phyloP scores from a whole-genome alignment of 2,329 filamentous ascomycete genomes.

The Aplosporella prunicola region DNA sequence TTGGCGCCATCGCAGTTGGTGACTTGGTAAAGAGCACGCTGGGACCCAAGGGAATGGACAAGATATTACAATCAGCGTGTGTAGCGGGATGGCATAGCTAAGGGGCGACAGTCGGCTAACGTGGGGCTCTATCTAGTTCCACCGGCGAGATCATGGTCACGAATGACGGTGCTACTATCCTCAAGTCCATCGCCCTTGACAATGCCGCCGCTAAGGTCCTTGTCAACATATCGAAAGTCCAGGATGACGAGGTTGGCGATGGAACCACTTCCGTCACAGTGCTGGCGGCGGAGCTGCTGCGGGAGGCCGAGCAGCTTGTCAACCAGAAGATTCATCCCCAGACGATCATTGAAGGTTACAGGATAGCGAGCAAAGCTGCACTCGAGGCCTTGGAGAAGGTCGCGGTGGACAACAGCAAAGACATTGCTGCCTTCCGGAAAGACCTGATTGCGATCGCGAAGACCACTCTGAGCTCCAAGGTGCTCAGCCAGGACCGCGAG shows the following conservation, averaged over 20 bases:
- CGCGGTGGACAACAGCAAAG: slow-evolving; percentile 82
- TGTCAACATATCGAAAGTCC: slow-evolving; percentile 98
- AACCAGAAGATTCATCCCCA: slow-evolving; percentile 98
- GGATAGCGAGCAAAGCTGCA: slow-evolving; percentile 88
- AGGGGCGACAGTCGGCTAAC: too few species aligned
- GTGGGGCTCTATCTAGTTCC: slow-evolving; percentile 47
- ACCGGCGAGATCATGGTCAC: slow-evolving; percentile 97
- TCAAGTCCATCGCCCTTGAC: slow-evolving; percentile 96
- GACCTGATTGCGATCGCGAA: slow-evolving; percentile 85
- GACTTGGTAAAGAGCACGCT: slow-evolving; percentile 96
- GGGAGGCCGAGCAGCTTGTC: slow-evolving; percentile 94
- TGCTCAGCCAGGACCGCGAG: slow-evolving; percentile 84
- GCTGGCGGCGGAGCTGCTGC: slow-evolving; percentile 83
- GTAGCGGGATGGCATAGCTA: too few species aligned
- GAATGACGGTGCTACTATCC: slow-evolving; percentile 95
- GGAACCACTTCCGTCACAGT: slow-evolving; percentile 98
- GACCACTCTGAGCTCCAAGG: slow-evolving; percentile 95
- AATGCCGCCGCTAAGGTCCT: slow-evolving; percentile 97
- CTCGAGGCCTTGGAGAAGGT: slow-evolving; percentile 73
- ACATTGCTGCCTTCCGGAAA: slow-evolving; percentile 73
- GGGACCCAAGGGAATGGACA: slow-evolving; percentile 98
- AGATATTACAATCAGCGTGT: slow-evolving; percentile 90
- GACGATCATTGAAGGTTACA: slow-evolving; percentile 97
- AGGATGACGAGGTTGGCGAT: slow-evolving; percentile 97
- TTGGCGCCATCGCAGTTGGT: slow-evolving; percentile 94